Conservation (phyloP, 768 basidiomycete genomes). For the Russula griseocarnosa region DNA sequence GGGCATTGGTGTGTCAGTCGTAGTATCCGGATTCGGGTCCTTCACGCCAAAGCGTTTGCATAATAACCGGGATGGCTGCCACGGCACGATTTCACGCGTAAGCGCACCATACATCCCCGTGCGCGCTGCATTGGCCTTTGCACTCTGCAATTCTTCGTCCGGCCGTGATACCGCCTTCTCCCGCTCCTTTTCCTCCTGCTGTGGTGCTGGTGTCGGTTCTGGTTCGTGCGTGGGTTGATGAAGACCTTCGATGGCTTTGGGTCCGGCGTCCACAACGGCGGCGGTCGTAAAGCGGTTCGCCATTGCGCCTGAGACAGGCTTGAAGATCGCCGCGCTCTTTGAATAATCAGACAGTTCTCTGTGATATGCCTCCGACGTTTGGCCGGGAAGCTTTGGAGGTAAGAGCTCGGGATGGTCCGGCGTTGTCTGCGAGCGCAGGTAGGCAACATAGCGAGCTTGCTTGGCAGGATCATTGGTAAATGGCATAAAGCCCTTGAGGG, state of each 20-base stretch:
- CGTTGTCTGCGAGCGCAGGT: conserved; percentile 68
- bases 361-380: conserved; percentile 65
- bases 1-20: conserved; percentile 33
- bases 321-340: conserved; percentile 84
- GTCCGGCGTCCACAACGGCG: conserved; percentile 60
- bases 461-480: conserved; percentile 73
- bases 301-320: conserved; percentile 89
- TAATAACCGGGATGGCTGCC: conserved; percentile 79
- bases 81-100: conserved; percentile 69
- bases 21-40: conserved; percentile 68
- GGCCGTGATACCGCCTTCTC: conserved; percentile 43
- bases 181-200: conserved; percentile 39
- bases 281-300: conserved; percentile 90
- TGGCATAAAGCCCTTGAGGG: conserved; percentile 85
- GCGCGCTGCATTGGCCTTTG: conserved; percentile 75
- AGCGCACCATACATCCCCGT: conserved; percentile 87
- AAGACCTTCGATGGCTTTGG: conserved; percentile 61
- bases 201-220: conserved; percentile 30
- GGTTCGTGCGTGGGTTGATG: conserved; percentile 43
- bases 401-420: conserved; percentile 41
- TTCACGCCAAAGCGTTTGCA: conserved; percentile 94
- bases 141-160: conserved; percentile 57
- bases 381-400: conserved; percentile 52
- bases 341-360: conserved; percentile 84
- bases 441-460: conserved; percentile 81